Conservation (phyloP, 1,284 basidiomycete genomes). For the Filobasidium uniguttulatum region DNA sequence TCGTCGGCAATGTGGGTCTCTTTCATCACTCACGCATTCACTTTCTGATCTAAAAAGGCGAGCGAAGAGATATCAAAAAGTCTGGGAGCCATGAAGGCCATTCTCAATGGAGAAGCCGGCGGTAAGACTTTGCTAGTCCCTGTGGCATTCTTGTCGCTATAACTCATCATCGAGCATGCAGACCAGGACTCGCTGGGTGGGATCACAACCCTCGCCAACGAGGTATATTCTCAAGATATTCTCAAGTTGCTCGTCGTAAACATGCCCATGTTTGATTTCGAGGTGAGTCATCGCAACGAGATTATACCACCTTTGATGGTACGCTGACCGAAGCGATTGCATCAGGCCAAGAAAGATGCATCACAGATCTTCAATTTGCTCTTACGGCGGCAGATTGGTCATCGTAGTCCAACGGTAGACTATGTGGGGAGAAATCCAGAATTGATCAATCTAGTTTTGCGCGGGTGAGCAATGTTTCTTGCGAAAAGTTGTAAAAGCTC, state of each 20-base stretch:
- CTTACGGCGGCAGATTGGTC: constrained; percentile 85
- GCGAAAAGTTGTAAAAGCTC: neutral
- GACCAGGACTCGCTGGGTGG: constrained; percentile 66
- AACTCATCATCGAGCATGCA: constrained; percentile 20
- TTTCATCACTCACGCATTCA: constrained; percentile 3
- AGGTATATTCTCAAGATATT: constrained; percentile 83
- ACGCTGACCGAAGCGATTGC: neutral
- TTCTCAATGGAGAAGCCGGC: neutral
- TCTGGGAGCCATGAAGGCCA: constrained; percentile 5
- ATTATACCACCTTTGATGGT: neutral
- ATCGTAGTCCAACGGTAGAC: constrained; percentile 87
- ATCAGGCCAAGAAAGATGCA: constrained; percentile 64
- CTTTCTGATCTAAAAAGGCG: neutral
- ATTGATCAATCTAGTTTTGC: constrained; percentile 74
- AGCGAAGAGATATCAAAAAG: constrained; percentile 5
- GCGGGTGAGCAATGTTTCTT: constrained; percentile 33
- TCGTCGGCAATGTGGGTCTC: constrained; percentile 8
- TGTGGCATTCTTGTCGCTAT: too few species aligned
- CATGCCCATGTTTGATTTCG: constrained; percentile 83
- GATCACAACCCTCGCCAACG: constrained; percentile 84
- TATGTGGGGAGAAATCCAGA: constrained; percentile 74
- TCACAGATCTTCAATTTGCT: constrained; percentile 94
- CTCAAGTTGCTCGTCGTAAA: constrained; percentile 67
- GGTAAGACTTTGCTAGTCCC: neutral
- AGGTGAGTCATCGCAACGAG: constrained; percentile 49